Evolutionary conservation across 768 basidiomycete genomes (phyloP).

Genomic region (Boletus insuetus): DNA sequence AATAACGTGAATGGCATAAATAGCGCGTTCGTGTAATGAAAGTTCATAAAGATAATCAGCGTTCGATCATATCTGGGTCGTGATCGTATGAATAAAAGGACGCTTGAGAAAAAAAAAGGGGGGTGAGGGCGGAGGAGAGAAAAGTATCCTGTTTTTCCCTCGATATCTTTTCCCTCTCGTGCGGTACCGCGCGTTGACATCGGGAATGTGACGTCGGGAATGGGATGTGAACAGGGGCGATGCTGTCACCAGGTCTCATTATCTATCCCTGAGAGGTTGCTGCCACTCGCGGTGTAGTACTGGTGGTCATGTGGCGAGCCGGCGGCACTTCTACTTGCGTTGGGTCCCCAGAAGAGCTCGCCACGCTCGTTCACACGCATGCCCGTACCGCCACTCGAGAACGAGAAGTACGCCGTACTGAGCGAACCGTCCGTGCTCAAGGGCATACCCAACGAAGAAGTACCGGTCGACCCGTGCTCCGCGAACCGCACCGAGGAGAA

Average conservation of each 20-base stretch:
- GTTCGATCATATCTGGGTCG: conserved; percentile 8
- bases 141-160: not conserved
- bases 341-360: conserved; percentile 15
- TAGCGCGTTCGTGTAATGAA: conserved; percentile 12
- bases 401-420: conserved; percentile 27
- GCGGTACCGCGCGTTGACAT: not conserved
- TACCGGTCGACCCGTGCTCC: conserved; percentile 3
- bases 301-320: conserved; percentile 11
- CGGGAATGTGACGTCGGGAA: not conserved
- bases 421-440: conserved; percentile 11
- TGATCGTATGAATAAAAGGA: conserved; percentile 6
- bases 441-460: not conserved
- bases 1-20: conserved; percentile 25
- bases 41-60: conserved; percentile 27
- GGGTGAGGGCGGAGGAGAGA: not conserved
- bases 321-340: conserved; percentile 1
- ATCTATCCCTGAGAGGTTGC: conserved; percentile 8
- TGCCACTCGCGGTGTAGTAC: conserved; percentile 16
- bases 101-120: not conserved
- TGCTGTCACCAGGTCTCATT: conserved; percentile 7
- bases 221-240: not conserved
- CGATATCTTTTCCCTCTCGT: not conserved
- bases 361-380: conserved; percentile 29
- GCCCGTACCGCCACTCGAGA: conserved; percentile 21
- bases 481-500: conserved; percentile 26